Conservation (phyloP, 441 rosid genomes). For the Gossypium davidsonii region DNA sequence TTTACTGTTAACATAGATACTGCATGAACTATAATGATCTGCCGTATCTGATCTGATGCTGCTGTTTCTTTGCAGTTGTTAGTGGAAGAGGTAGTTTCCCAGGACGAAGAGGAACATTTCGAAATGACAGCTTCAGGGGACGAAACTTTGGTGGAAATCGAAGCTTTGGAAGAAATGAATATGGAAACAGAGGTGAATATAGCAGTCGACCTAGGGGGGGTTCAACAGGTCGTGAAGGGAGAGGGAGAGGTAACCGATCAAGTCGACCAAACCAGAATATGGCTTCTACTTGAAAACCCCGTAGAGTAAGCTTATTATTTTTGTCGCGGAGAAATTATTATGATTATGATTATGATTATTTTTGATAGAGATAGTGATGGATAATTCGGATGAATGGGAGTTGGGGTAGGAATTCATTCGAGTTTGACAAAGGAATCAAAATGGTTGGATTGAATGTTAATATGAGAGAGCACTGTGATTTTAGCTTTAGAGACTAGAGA, state of each 20-base stretch:
- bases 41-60: conserved; percentile 5
- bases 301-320: not conserved
- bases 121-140: conserved; percentile 45
- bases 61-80: conserved; percentile 33
- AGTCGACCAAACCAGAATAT: conserved; percentile 4
- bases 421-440: not conserved
- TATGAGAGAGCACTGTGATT: not conserved
- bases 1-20: not conserved
- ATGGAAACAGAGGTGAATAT: conserved; percentile 37
- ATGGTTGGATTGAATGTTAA: not conserved
- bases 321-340: not conserved
- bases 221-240: conserved; percentile 40
- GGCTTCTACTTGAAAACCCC: not conserved
- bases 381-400: not conserved
- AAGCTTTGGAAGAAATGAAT: conserved; percentile 45
- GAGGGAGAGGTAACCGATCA: conserved; percentile 35
- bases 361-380: not conserved
- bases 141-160: conserved; percentile 39
- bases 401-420: no score
- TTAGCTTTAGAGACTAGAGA: no score
- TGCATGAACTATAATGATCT: not conserved
- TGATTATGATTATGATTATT: not conserved
- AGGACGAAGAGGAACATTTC: conserved; percentile 40
- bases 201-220: conserved; percentile 49
- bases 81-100: conserved; percentile 44